A percentile compares a stretch with the other conserved stretches of the same genome.
Evolutionary conservation across 2,329 filamentous ascomycete genomes (phyloP).

Genomic region (Dactylellina sp.): DNA sequence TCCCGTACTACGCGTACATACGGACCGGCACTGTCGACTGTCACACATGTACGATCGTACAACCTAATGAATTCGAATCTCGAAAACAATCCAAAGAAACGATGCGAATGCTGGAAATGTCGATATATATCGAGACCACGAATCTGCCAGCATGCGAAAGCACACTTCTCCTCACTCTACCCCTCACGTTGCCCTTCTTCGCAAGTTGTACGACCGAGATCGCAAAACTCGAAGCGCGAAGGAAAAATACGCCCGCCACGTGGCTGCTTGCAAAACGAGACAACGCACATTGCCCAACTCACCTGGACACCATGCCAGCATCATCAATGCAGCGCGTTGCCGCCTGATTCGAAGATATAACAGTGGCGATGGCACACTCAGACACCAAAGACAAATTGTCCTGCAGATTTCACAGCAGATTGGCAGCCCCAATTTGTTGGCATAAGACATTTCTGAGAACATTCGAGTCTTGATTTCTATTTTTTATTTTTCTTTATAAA

Average conservation of each 20-base stretch:
- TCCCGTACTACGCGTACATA: no score
- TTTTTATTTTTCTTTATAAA: not conserved
- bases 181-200: no score
- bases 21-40: no score
- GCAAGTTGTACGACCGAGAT: no score
- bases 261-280: conserved; percentile 44
- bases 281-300: conserved; percentile 50
- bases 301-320: conserved; percentile 17
- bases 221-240: not conserved
- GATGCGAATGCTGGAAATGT: no score
- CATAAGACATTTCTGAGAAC: not conserved
- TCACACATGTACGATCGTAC: no score
- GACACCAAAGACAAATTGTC: not conserved
- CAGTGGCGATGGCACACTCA: not conserved
- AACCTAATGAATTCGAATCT: no score
- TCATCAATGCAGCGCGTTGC: conserved; percentile 12
- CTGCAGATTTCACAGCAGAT: not conserved
- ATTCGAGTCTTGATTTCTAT: no score
- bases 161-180: no score
- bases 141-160: no score
- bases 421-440: not conserved
- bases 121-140: no score
- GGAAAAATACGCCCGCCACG: conserved; percentile 27
- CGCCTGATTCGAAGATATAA: conserved; percentile 24
- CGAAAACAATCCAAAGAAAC: no score